A percentile compares a stretch with the other conserved stretches of the same genome.
Conservation (phyloP, 768 basidiomycete genomes). For the Lactarius evosmus region DNA sequence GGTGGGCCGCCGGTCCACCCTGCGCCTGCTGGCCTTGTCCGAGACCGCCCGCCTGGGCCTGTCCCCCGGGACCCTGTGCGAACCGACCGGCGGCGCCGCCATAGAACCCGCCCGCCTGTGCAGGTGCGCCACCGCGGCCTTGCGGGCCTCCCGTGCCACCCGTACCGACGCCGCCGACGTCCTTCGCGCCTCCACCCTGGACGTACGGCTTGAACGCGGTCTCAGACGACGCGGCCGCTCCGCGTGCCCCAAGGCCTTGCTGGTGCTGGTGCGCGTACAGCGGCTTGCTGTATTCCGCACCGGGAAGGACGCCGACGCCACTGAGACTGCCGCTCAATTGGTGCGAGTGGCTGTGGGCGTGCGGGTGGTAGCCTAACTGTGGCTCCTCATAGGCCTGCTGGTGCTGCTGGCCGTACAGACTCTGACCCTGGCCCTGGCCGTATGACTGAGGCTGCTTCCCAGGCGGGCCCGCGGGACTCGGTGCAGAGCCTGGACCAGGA, state of each 20-base stretch:
- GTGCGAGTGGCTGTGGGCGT: constrained; percentile 43
- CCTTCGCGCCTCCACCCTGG: constrained; percentile 54
- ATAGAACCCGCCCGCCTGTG: constrained; percentile 47
- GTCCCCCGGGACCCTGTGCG: constrained; percentile 35
- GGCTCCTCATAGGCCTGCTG: constrained; percentile 49
- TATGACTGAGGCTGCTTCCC: constrained; percentile 48
- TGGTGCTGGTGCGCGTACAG: constrained; percentile 55
- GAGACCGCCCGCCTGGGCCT: constrained; percentile 49
- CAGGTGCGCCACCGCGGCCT: constrained; percentile 44
- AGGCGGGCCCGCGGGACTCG: constrained; percentile 66
- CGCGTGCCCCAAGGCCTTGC: constrained; percentile 55
- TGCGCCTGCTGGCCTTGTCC: constrained; percentile 41
- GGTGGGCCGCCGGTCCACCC: constrained; percentile 50
- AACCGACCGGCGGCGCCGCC: constrained; percentile 42
- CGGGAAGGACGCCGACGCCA: constrained; percentile 31
- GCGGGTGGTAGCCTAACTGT: constrained; percentile 53
- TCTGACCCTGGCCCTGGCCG: constrained; percentile 58
- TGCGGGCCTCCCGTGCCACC: constrained; percentile 40
- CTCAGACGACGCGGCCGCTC: constrained; percentile 63
- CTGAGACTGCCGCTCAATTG: constrained; percentile 38
- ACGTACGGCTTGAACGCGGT: constrained; percentile 73
- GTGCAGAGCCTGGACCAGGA: constrained; percentile 61
- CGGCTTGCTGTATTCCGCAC: constrained; percentile 43
- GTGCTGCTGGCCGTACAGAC: constrained; percentile 65
- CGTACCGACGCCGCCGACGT: constrained; percentile 43